Evolutionary conservation across 129 eudicot species (phyloP).

Genomic region (Ambrosia trifida): DNA sequence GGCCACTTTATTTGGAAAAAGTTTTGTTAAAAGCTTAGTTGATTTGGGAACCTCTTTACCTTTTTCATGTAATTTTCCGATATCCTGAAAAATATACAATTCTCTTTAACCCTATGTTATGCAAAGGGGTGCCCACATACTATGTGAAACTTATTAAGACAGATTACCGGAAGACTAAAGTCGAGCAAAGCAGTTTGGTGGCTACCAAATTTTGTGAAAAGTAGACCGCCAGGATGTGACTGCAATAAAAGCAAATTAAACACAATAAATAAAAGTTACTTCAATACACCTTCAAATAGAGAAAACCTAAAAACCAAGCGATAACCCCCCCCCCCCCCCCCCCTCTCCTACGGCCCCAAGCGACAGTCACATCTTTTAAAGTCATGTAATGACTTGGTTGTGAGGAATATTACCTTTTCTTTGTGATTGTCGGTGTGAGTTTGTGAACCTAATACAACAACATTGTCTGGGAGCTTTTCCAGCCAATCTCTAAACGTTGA

Average conservation of each 20-base stretch:
- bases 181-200: slow-evolving; percentile 87
- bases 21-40: slow-evolving; percentile 65
- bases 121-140: not conserved
- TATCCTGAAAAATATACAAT: slow-evolving; percentile 49
- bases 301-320: no score
- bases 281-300: no score
- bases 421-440: slow-evolving; percentile 73
- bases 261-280: slow-evolving; percentile 7
- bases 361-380: not conserved
- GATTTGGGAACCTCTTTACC: slow-evolving; percentile 75
- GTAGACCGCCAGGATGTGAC: slow-evolving; percentile 87
- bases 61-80: slow-evolving; percentile 75
- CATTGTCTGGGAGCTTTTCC: slow-evolving; percentile 80
- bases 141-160: no score
- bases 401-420: slow-evolving; percentile 60
- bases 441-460: slow-evolving; percentile 82
- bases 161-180: slow-evolving; percentile 85
- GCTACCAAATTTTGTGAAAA: slow-evolving; percentile 92
- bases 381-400: not conserved
- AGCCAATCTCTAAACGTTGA: slow-evolving; percentile 58
- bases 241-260: slow-evolving; percentile 37
- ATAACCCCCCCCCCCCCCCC: no score
- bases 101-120: not conserved
- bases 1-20: slow-evolving; percentile 87
- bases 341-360: not conserved